Percentiles rank a stretch among this genome's conserved stretches.
Evolutionary conservation across 2,329 filamentous ascomycete genomes (phyloP).

Genomic region (Macrophomina phaseolina): DNA sequence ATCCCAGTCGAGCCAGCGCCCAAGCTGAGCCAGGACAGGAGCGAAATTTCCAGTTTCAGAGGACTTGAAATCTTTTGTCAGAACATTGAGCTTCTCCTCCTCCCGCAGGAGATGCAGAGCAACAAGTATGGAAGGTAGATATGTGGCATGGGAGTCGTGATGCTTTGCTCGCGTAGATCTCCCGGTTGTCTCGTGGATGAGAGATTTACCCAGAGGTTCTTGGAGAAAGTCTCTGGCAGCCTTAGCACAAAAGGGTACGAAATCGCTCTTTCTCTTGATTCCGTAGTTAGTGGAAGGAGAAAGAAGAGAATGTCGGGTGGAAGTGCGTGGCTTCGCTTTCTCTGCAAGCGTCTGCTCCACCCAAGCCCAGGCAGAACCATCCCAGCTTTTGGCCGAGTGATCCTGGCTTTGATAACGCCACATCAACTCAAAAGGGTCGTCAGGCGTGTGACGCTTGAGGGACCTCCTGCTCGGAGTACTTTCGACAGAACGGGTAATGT

Average conservation of each 20-base stretch:
- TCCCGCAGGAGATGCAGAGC: constrained; percentile 86
- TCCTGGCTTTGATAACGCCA: constrained; percentile 38
- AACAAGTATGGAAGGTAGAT: constrained; percentile 69
- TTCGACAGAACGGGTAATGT: constrained; percentile 19
- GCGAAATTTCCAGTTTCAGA: constrained; percentile 61
- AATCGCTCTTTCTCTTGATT: constrained; percentile 37
- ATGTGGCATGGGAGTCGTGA: constrained; percentile 38
- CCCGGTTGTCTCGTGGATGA: constrained; percentile 12
- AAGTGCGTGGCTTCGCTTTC: constrained; percentile 28
- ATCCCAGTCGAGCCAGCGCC: constrained; percentile 79
- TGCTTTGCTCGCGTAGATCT: constrained; percentile 22
- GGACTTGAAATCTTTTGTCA: constrained; percentile 55
- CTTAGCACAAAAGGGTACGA: constrained; percentile 38
- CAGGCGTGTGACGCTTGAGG: neutral
- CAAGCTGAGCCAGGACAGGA: constrained; percentile 80
- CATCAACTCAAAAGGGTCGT: constrained; percentile 34
- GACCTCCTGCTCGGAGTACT: constrained; percentile 20
- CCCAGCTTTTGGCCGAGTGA: constrained; percentile 39
- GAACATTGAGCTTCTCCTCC: constrained; percentile 80
- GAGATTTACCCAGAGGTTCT: constrained; percentile 41
- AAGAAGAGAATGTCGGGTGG: constrained; percentile 28
- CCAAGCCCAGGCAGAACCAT: constrained; percentile 43
- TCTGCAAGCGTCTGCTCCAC: constrained; percentile 32
- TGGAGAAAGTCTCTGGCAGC: constrained; percentile 43
- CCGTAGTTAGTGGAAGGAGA: constrained; percentile 21